Percentiles rank a stretch among this genome's conserved stretches.
phyloP scores from a whole-genome alignment of 495 filamentous ascomycete species.

The Aspergillus sclerotiicarbonarius region DNA sequence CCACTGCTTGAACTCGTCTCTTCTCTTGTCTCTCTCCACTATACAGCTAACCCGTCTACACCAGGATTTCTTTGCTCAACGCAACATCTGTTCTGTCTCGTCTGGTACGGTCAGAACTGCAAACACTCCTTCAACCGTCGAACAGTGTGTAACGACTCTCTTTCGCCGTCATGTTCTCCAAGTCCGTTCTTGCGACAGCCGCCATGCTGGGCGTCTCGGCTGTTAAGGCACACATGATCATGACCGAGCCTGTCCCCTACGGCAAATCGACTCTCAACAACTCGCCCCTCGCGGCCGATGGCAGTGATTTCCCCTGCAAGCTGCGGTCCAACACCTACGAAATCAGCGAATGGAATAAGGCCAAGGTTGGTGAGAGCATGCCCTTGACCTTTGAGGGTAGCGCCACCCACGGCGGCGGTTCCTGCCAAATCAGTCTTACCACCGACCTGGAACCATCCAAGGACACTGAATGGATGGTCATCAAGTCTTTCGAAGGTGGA shows the following conservation, averaged over 20 bases:
- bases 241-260: conserved; percentile 69
- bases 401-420: conserved; percentile 84
- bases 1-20: background rate
- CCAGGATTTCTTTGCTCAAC: conserved; percentile 6
- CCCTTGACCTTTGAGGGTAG: conserved; percentile 34
- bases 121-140: conserved; percentile 21
- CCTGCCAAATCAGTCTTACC: conserved; percentile 82
- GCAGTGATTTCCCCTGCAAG: conserved; percentile 81
- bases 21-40: background rate
- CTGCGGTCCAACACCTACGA: conserved; percentile 24
- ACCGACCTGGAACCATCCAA: conserved; percentile 62
- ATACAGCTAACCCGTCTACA: conserved; percentile 1
- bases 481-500: conserved; percentile 77
- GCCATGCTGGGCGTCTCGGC: conserved; percentile 50
- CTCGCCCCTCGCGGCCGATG: conserved; percentile 57
- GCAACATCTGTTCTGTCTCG: conserved; percentile 32
- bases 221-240: conserved; percentile 63
- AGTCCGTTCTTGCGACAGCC: conserved; percentile 33
- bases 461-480: conserved; percentile 64
- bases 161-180: conserved; percentile 41
- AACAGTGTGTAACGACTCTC: conserved; percentile 19
- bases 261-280: conserved; percentile 49
- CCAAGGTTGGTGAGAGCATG: conserved; percentile 30
- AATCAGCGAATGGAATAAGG: conserved; percentile 27
- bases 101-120: conserved; percentile 42